Evolutionary conservation across 2,329 filamentous ascomycete genomes (phyloP).

Genomic region (Alternaria arbusti): DNA sequence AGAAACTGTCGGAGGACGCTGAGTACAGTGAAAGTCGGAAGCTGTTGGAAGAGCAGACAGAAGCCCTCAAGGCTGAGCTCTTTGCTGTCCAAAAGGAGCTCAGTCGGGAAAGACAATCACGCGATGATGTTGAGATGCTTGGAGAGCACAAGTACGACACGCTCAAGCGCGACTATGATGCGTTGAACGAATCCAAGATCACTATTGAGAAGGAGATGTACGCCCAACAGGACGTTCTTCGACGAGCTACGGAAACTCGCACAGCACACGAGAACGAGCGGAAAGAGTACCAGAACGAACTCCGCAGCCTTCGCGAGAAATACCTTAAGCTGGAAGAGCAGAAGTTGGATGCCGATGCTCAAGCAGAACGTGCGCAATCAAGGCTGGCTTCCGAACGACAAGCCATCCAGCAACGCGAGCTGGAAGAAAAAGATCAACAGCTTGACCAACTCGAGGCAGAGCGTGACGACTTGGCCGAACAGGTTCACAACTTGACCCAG

Average conservation of each 20-base stretch:
- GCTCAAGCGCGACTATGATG: constrained; percentile 83
- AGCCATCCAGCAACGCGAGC: constrained; percentile 75
- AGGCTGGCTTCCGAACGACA: constrained; percentile 81
- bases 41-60: constrained; percentile 84
- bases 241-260: constrained; percentile 82
- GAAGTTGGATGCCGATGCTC: constrained; percentile 79
- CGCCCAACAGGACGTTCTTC: constrained; percentile 87
- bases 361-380: constrained; percentile 80
- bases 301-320: constrained; percentile 80
- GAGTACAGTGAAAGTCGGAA: constrained; percentile 80
- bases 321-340: constrained; percentile 87
- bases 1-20: constrained; percentile 86
- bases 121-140: constrained; percentile 90
- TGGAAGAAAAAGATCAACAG: constrained; percentile 78
- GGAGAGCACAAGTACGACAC: constrained; percentile 85
- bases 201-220: constrained; percentile 98
- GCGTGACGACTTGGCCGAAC: constrained; percentile 73
- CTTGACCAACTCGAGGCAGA: constrained; percentile 82
- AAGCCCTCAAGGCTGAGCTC: constrained; percentile 83
- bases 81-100: constrained; percentile 87
- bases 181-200: constrained; percentile 91
- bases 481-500: constrained; percentile 86
- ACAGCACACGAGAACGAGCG: constrained; percentile 82
- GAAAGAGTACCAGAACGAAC: constrained; percentile 85
- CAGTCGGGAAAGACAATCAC: constrained; percentile 88